Percentiles rank a stretch among this genome's conserved stretches.
Evolutionary conservation across 495 filamentous ascomycete species (phyloP).

Genomic region (Penicillium riverlandense): DNA sequence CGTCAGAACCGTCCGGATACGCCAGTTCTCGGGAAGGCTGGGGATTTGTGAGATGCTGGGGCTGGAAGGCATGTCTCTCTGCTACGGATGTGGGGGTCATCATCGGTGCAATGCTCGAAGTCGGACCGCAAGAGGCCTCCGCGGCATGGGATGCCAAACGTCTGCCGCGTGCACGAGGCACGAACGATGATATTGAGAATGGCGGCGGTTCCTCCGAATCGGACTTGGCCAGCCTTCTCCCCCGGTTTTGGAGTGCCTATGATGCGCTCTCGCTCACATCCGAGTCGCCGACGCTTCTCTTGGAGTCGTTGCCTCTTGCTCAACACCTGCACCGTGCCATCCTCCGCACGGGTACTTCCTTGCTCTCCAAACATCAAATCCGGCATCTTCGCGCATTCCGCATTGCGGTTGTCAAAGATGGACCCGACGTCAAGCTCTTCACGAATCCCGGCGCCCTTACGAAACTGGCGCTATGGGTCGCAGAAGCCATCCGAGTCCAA

Average conservation of each 20-base stretch:
- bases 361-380: slow-evolving; percentile 91
- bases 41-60: slow-evolving; percentile 97
- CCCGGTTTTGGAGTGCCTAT: slow-evolving; percentile 88
- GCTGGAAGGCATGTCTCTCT: slow-evolving; percentile 89
- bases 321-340: slow-evolving; percentile 89
- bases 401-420: slow-evolving; percentile 92
- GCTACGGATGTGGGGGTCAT: slow-evolving; percentile 89
- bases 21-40: slow-evolving; percentile 65
- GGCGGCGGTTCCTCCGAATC: slow-evolving; percentile 17
- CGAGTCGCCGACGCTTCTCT: slow-evolving; percentile 32
- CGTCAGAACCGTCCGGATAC: slow-evolving; percentile 49
- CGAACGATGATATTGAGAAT: slow-evolving; percentile 27
- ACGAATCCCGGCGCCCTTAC: slow-evolving; percentile 86
- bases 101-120: slow-evolving; percentile 84
- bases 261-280: slow-evolving; percentile 61
- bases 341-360: slow-evolving; percentile 80
- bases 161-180: slow-evolving; percentile 23
- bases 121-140: slow-evolving; percentile 49
- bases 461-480: slow-evolving; percentile 89
- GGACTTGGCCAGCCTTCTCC: slow-evolving; percentile 32
- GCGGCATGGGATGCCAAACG: slow-evolving; percentile 31
- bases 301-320: slow-evolving; percentile 77
- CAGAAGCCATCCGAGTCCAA: slow-evolving; percentile 84
- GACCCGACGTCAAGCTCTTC: slow-evolving; percentile 82
- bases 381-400: slow-evolving; percentile 85